Base-by-base conservation (phyloP, 805 yeast genomes). In the Saturnispora hagleri region DNA sequence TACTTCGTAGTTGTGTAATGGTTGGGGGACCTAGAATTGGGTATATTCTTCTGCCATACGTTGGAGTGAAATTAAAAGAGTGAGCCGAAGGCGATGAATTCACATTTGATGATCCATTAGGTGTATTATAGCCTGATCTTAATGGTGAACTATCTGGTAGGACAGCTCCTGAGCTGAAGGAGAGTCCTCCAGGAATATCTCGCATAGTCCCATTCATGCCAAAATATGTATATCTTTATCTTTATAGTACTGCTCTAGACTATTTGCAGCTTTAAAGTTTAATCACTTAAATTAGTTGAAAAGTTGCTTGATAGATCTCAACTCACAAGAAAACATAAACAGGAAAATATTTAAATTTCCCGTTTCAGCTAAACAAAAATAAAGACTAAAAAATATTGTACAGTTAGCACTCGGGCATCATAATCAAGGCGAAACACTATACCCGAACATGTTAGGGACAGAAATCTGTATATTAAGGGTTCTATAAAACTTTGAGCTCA, bases 1-100 rank as follows among this genome's bases (percentile, higher is more conserved):
- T 48, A 17, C 49, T 46, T 15, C 42, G 42, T 20, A 40, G 17
- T 8, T 28, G 34, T 18, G 50, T 38, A 12, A 50, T 18, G 5
- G 34, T 15, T 15, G 41, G 64, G 45, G 43, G 62, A 55, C 45
- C 50, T 38, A 46, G 58, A 38, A 46, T 54, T 31, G 68, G 69
- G 41, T 65, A 63, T 10, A 64, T 47, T 34, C 56, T 56, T 38
- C 57, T 58, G 3, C 66, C 66, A 40, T 62, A 55, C 3, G 68
- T 60, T 2, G 69, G 69, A 1, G 69, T 65, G 53, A 64, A 66
- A 28, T 53, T 57, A 51, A 66, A 66, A 8, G 60, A 52, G 31
- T 55, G 43, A 1, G 64, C 60, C 12, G 65, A 56, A 5, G 67
- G 66, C 2, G 67, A 55, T 13, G 52, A 50, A 20, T 50, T 43